These are phyloP conservation scores for Marchantia polymorpha DNA, from an alignment of 225 moss, liverwort and hornwort species.

Conservation along the genomic window DNA sequence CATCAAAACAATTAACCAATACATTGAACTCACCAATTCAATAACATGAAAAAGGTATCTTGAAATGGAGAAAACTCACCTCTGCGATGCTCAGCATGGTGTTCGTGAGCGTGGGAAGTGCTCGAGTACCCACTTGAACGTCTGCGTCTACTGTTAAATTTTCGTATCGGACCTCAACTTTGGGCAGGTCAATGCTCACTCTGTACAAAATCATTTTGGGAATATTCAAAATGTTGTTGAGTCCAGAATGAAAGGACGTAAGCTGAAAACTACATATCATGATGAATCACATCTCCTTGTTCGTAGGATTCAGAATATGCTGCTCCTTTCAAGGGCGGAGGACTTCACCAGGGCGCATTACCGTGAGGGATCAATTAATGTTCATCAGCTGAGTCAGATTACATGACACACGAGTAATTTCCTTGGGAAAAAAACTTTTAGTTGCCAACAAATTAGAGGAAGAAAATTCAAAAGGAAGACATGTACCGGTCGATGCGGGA, in stretches of 20 bases:
- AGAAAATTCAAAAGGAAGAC: too few relatives aligned
- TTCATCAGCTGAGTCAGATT: background rate
- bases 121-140: slow-evolving; percentile 55
- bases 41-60: background rate
- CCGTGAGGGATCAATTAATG: too few relatives aligned
- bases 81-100: slow-evolving; percentile 1
- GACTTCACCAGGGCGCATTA: too few relatives aligned
- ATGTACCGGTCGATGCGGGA: slow-evolving; percentile 65
- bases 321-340: too few relatives aligned
- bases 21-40: background rate
- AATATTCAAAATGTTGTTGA: background rate
- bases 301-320: background rate
- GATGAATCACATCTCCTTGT: too few relatives aligned
- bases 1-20: background rate
- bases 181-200: slow-evolving; percentile 65
- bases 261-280: too few relatives aligned
- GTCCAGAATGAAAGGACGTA: background rate
- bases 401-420: background rate
- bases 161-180: slow-evolving; percentile 67
- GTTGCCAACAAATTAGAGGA: background rate
- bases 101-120: slow-evolving; percentile 69
- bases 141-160: slow-evolving; percentile 63
- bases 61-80: slow-evolving; percentile 21
- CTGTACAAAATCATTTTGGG: slow-evolving; percentile 20
- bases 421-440: background rate